phyloP scores from a whole-genome alignment of 1,284 basidiomycete species.

The Boletus mariae region DNA sequence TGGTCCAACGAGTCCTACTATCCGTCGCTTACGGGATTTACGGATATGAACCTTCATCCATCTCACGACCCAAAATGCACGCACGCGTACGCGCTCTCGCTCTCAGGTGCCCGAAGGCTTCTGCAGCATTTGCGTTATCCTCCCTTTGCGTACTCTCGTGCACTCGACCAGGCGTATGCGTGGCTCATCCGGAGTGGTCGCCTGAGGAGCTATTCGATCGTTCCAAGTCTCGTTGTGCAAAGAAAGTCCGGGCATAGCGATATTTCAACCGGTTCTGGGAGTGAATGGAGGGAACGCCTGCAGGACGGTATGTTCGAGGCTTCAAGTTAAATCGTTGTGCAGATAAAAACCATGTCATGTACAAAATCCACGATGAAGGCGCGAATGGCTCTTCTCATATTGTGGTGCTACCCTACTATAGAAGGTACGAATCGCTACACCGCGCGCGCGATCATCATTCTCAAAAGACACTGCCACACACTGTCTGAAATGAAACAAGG shows the following conservation, averaged over 20 bases:
- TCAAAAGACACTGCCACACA: neutral
- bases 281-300: slow-evolving; percentile 52
- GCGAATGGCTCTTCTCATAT: neutral
- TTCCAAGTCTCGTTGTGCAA: slow-evolving; percentile 63
- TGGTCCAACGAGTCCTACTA: slow-evolving; percentile 62
- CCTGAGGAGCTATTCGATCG: slow-evolving; percentile 56
- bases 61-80: slow-evolving; percentile 64
- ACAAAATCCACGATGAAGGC: neutral
- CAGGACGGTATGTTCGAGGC: slow-evolving; percentile 45
- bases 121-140: slow-evolving; percentile 52
- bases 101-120: slow-evolving; percentile 50
- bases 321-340: neutral
- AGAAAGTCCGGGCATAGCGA: slow-evolving; percentile 54
- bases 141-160: slow-evolving; percentile 73
- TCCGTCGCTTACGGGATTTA: slow-evolving; percentile 28
- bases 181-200: slow-evolving; percentile 61
- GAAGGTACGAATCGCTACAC: neutral
- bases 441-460: neutral
- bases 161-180: slow-evolving; percentile 69
- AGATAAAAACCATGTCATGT: neutral
- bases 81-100: slow-evolving; percentile 61
- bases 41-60: slow-evolving; percentile 41
- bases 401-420: neutral
- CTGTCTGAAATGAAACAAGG: neutral
- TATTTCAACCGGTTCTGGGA: slow-evolving; percentile 49